Percentiles rank a stretch among this genome's conserved stretches.
phyloP scores from a whole-genome alignment of 2,329 filamentous ascomycete species.

The Aureobasidium sp. region DNA sequence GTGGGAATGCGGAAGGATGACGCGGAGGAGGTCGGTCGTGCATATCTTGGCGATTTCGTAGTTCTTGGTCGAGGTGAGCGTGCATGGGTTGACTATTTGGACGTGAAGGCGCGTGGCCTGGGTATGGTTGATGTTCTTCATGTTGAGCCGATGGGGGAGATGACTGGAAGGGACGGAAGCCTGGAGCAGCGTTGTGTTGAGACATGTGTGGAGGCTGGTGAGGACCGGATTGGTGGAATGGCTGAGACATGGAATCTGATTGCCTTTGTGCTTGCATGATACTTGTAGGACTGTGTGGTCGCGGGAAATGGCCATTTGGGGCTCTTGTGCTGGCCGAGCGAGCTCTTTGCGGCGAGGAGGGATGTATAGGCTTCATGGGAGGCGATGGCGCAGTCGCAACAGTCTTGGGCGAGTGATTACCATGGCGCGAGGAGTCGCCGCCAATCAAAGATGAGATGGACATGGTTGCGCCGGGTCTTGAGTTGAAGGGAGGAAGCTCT shows the following conservation, averaged over 20 bases:
- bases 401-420: slow-evolving; percentile 27
- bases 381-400: slow-evolving; percentile 23
- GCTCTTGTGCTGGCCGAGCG: slow-evolving; percentile 32
- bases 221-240: not conserved
- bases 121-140: slow-evolving; percentile 3
- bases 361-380: slow-evolving; percentile 38
- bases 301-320: slow-evolving; percentile 21
- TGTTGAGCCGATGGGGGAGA: slow-evolving; percentile 25
- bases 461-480: slow-evolving; percentile 55
- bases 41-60: slow-evolving; percentile 14
- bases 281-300: slow-evolving; percentile 22
- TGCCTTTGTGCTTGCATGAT: not conserved
- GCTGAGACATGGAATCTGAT: slow-evolving; percentile 9
- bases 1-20: slow-evolving; percentile 6
- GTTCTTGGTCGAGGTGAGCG: slow-evolving; percentile 16
- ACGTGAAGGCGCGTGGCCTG: slow-evolving; percentile 18
- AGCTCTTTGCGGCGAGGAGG: slow-evolving; percentile 38
- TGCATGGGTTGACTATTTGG: slow-evolving; percentile 29
- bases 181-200: slow-evolving; percentile 19
- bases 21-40: not conserved
- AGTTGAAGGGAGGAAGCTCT: slow-evolving; percentile 47
- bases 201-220: slow-evolving; percentile 7
- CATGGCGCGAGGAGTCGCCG: slow-evolving; percentile 24
- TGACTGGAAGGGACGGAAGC: slow-evolving; percentile 28
- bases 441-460: slow-evolving; percentile 68